Evolutionary conservation across 805 yeast genomes (phyloP), one percentile per base, ranked within the genome.

Genomic region (Kodamaea leandrae): DNA sequence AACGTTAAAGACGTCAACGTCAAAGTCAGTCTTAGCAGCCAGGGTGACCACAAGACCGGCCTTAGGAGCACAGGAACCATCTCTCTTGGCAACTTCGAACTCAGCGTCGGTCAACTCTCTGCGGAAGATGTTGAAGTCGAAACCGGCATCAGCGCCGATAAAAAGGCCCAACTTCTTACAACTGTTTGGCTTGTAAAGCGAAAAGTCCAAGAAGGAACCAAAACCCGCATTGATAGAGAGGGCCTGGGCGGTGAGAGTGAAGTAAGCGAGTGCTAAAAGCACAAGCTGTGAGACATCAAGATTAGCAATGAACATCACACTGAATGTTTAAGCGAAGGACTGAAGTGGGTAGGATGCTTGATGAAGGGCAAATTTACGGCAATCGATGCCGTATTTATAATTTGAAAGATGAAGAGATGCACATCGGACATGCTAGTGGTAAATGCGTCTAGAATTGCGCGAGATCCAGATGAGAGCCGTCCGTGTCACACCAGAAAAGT

Each of bases 31-130:
- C 36, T 42, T 42, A 26, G 44, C 49, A 18, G 53, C 58, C 27
- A 55, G 50, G 21, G 61, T 53, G 17, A 59, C 52, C 8, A 48
- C 51, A 40, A 59, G 48, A 12, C 53, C 56, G 32, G 61, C 63
- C 29, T 48, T 44, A 23, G 62, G 61, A 32, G 48, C 49, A 23
- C 29, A 24, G 33, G 21, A 18, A n/a, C 18, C n/a, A 15, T 25
- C 36, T 43, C 49, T 46, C 43, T 43, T 46, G n/a, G 44, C 36
- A 17, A 37, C 29, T 10, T 32, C 30, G 25, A 37, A 37, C 10
- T 37, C 38, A 9, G 41, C 49, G 3, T 36, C 42, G 14, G 30
- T 28, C 17, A 39, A 44, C 6, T 33, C 39, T 13, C 13, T 27
- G 4, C 7, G 7, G 10, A 27, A 27, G 10, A 27, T 12, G 17